Base-by-base conservation (phyloP, 306 rosid species). In the Hippophae tibetana region DNA sequence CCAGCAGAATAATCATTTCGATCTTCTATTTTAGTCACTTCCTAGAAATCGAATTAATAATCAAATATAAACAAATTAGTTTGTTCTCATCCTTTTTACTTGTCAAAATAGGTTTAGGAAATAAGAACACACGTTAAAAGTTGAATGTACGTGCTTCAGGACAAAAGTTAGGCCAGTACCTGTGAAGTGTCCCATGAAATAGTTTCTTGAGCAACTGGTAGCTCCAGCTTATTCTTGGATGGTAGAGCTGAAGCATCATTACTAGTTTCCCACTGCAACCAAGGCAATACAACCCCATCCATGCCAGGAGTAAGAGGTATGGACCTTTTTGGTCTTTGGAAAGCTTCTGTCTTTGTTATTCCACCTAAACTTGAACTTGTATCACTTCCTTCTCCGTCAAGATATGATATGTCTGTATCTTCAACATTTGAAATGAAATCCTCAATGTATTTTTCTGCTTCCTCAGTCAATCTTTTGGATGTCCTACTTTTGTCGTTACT, bases 371-470 rank as follows among this genome's bases (percentile, higher is more conserved):
- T 84, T 10, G 99, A 89, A 70, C 90, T 93, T 53, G 99, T 75
- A 64, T 93, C 99, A 18, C 99, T 93, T 65, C 97, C 82, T 77
- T 93, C 97, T 47, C 97, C 99, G 43, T 93, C 99, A 42, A 93
- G 61, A 10, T 95, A 93, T 1, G 97, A 93, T 73, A 93, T 84
- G 57, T 93, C 99, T 1, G 97, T 86, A 63, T 93, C 97, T 84
- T 93, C 99, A 60, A 93, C 77, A 69, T 79, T 93, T 63, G 94
- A 93, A 77, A 93, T 86, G 72, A 89, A 93, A 76, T 93, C 97
- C 80, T 93, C 99, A 13, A 93, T 84, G 65, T 86, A 86, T 70
- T 70, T 82, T 79, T 80, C 97, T 38, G 99, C 99, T 68, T 89
- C 97, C 80, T 88, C 95, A 0, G 82, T 83, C 79, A 88, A 56